A percentile compares a stretch with the other conserved stretches of the same genome.
phyloP scores from a whole-genome alignment of 1,284 basidiomycete genomes.

The Mycena citricolor region DNA sequence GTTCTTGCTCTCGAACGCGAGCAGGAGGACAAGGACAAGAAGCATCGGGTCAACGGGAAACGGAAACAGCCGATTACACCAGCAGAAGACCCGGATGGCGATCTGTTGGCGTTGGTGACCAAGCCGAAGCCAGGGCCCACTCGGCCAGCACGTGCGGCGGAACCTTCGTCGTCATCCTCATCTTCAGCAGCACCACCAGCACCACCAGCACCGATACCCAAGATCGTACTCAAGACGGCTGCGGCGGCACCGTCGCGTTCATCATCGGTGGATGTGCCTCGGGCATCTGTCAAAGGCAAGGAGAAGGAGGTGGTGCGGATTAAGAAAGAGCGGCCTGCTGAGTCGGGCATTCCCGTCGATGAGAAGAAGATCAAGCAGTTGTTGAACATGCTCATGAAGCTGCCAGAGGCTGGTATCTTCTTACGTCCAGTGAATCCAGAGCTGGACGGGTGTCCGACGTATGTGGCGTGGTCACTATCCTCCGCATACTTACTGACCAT shows the following conservation, averaged over 20 bases:
- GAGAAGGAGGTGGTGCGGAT: conserved; percentile 48
- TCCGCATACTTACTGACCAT: too few relatives aligned
- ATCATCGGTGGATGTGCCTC: conserved; percentile 35
- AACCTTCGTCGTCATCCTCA: conserved; percentile 24
- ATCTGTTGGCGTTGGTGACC: conserved; percentile 57
- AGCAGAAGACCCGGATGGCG: conserved; percentile 30
- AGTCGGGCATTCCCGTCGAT: conserved; percentile 54
- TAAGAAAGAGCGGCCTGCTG: conserved; percentile 39
- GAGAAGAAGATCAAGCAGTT: conserved; percentile 81
- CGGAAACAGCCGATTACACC: conserved; percentile 51
- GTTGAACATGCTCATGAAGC: conserved; percentile 62
- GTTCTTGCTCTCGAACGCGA: conserved; percentile 77
- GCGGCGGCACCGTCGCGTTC: conserved; percentile 44
- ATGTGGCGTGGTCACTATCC: too few relatives aligned
- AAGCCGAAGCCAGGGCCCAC: conserved; percentile 61
- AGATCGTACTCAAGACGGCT: conserved; percentile 26
- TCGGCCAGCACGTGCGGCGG: too few relatives aligned
- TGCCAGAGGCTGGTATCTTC: conserved; percentile 80
- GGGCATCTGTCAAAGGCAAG: conserved; percentile 60
- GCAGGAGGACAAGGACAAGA: conserved; percentile 48
- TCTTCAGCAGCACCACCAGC: too few relatives aligned
- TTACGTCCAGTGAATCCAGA: conserved; percentile 84
- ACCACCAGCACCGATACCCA: too few relatives aligned
- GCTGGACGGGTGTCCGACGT: conserved; percentile 85
- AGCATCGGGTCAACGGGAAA: conserved; percentile 45